Percentiles rank a stretch among this genome's conserved stretches.
phyloP scores from a whole-genome alignment of 345 rosid species.

The Triadica sebifera region DNA sequence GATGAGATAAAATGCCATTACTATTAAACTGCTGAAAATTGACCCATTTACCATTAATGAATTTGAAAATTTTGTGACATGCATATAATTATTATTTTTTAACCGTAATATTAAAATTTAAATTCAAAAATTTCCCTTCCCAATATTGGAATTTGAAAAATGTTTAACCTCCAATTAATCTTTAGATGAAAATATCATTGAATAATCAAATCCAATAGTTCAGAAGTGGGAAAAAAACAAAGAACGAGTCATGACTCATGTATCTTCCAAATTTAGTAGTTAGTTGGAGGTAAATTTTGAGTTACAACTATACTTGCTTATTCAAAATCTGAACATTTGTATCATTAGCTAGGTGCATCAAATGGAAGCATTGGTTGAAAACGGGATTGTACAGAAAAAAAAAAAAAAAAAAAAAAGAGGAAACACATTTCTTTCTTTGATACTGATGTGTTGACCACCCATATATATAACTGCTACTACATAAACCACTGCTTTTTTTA shows the following conservation, averaged over 20 bases:
- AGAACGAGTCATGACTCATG: not conserved
- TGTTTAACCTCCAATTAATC: no score
- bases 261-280: not conserved
- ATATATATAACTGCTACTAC: constrained; percentile 18
- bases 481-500: constrained; percentile 26
- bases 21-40: no score
- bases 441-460: constrained; percentile 21
- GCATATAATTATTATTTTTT: no score
- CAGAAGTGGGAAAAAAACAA: no score
- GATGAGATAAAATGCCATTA: no score
- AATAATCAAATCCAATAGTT: no score
- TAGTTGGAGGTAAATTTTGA: not conserved
- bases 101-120: no score
- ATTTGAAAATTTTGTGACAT: no score
- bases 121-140: no score
- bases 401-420: not conserved
- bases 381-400: not conserved
- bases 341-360: not conserved
- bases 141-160: no score
- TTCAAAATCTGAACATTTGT: not conserved
- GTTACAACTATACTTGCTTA: not conserved
- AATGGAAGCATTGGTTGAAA: not conserved
- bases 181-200: no score
- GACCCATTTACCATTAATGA: no score
- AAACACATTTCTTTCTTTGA: constrained; percentile 18